Evolutionary conservation across 257 asterid genomes (phyloP).

Genomic region (Ajuga chamaepitys): DNA sequence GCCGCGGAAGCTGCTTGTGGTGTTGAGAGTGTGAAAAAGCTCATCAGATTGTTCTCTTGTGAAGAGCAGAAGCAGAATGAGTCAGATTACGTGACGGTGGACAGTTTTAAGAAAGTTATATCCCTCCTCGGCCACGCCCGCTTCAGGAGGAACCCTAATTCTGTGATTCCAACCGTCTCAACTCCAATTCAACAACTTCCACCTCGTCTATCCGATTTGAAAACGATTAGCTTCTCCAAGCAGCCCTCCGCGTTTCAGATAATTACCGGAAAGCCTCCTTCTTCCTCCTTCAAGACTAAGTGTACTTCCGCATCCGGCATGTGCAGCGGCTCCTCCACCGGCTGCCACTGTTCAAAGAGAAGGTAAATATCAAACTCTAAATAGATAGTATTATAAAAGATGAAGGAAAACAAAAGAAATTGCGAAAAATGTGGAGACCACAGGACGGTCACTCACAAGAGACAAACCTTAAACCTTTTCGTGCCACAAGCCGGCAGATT

Average conservation of each 20-base stretch:
- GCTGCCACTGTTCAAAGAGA: constrained; percentile 86
- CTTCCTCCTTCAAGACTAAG: constrained; percentile 58
- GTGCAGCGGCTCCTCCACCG: constrained; percentile 74
- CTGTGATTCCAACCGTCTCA: constrained; percentile 34
- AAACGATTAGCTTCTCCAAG: constrained; percentile 50
- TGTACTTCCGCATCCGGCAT: constrained; percentile 58
- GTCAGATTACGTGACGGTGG: constrained; percentile 41
- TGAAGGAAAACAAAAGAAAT: too few relatives aligned
- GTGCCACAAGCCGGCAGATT: too few relatives aligned
- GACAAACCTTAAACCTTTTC: too few relatives aligned
- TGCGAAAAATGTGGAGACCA: too few relatives aligned
- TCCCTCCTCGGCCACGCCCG: constrained; percentile 89
- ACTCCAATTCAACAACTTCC: constrained; percentile 89
- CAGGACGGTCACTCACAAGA: too few relatives aligned
- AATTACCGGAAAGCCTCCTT: constrained; percentile 65
- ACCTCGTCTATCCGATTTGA: constrained; percentile 29
- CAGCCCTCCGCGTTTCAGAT: constrained; percentile 26
- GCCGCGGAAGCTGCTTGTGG: constrained; percentile 68
- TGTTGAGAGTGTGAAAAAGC: constrained; percentile 59
- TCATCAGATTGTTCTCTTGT: constrained; percentile 45
- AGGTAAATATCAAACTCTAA: constrained; percentile 25
- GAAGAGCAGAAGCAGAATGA: constrained; percentile 17
- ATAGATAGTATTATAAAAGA: too few relatives aligned
- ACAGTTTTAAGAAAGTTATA: constrained; percentile 50
- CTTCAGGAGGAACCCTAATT: constrained; percentile 63